Conservation (phyloP, 1,284 basidiomycete genomes). For the Microstroma glucosiphilum region DNA sequence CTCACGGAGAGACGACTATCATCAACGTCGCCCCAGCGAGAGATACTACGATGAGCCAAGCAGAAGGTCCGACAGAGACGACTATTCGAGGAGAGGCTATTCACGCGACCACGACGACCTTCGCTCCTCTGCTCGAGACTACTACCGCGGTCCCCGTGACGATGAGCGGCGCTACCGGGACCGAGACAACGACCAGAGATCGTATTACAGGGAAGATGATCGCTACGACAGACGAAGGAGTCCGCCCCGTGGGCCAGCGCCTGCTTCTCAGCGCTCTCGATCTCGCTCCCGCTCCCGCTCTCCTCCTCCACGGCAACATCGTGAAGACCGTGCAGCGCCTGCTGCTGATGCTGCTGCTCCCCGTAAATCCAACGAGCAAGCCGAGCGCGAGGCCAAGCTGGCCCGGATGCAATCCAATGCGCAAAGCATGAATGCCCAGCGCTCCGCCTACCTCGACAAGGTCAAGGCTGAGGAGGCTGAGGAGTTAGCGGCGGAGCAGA, state of each 20-base stretch:
- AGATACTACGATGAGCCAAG: constrained; percentile 3
- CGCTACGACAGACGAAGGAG: constrained; percentile 15
- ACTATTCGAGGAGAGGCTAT: not conserved
- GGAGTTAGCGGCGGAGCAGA: constrained; percentile 29
- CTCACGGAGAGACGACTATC: constrained; percentile 5
- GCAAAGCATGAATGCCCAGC: constrained; percentile 59
- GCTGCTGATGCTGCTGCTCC: constrained; percentile 10
- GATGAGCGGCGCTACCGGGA: constrained; percentile 32
- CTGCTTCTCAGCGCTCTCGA: not conserved
- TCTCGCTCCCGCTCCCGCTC: not conserved
- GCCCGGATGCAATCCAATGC: constrained; percentile 79
- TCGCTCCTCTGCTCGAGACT: constrained; percentile 11
- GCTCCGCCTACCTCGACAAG: constrained; percentile 49
- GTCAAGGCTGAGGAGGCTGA: constrained; percentile 31
- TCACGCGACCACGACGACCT: not conserved
- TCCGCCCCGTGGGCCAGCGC: constrained; percentile 8
- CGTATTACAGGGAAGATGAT: constrained; percentile 13
- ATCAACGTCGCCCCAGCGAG: constrained; percentile 9
- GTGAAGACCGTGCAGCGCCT: constrained; percentile 13
- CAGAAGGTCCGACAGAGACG: not conserved
- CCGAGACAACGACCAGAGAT: constrained; percentile 17
- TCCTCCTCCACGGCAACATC: constrained; percentile 8
- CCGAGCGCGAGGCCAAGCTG: constrained; percentile 70
- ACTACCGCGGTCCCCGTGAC: constrained; percentile 19
- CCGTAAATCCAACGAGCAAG: constrained; percentile 47